Evolutionary conservation across 768 basidiomycete genomes (phyloP).

Genomic region (Cyathus striatus): DNA sequence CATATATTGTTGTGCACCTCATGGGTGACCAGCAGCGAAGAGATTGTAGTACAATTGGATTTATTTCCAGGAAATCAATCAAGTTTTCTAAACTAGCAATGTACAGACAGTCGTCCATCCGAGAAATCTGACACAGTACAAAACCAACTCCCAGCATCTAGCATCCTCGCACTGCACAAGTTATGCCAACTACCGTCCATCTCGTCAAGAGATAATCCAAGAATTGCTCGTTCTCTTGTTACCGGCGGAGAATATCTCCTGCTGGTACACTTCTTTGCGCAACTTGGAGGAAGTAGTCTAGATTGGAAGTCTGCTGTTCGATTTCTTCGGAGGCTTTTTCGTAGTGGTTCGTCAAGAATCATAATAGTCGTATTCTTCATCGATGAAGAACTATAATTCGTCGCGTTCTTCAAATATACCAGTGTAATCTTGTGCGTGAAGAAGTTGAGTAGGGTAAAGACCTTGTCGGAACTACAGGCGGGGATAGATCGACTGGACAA

Average conservation of each 20-base stretch:
- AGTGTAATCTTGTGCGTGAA: background rate
- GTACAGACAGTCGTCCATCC: slow-evolving; percentile 4
- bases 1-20: too few relatives aligned
- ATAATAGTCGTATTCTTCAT: slow-evolving; percentile 24
- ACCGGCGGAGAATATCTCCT: background rate
- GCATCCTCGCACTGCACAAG: too few relatives aligned
- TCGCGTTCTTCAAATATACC: slow-evolving; percentile 11
- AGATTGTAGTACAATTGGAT: too few relatives aligned
- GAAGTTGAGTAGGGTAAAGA: background rate
- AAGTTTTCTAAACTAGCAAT: slow-evolving; percentile 1
- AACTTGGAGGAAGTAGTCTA: background rate
- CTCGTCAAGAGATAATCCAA: background rate
- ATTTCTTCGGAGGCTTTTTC: slow-evolving; percentile 7
- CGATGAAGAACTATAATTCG: slow-evolving; percentile 15
- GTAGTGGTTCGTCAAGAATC: slow-evolving; percentile 35
- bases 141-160: too few relatives aligned
- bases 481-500: slow-evolving; percentile 18
- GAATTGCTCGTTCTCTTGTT: too few relatives aligned
- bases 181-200: too few relatives aligned
- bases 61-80: background rate
- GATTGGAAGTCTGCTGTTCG: slow-evolving; percentile 6
- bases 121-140: too few relatives aligned
- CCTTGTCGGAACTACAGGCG: slow-evolving; percentile 7
- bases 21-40: too few relatives aligned
- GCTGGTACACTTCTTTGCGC: background rate